Base-by-base conservation (phyloP, 139 green algal genomes). In the Parachlorella kessleri region DNA sequence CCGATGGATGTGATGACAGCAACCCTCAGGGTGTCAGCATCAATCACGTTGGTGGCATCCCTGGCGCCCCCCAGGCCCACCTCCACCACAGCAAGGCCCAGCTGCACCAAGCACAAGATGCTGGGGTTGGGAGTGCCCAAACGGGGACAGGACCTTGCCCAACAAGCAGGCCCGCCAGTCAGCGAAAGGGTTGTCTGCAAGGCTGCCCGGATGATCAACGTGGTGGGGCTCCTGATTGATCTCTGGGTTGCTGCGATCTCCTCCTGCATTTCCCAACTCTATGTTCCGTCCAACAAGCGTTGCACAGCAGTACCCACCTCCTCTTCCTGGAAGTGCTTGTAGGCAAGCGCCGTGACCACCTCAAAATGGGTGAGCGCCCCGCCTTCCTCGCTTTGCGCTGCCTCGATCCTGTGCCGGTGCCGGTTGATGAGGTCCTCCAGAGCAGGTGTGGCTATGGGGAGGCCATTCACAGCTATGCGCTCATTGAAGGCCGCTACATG, bases 31-130 rank as follows among this genome's bases (percentile, higher is more conserved):
- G 81, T 68, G 3, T 78, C 67, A 4, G 63, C 6, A 1, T 55
- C 48, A 39, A 96, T 90, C 32, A 97, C 91, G 72, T 98, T 98
- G 35, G 93, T 98, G 6, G 94, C 94, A 76, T 98, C 94, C 5
- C 84, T 85, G 0, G 77, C 81, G 6, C 93, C 94, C 3, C 94
- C 94, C 30, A 98, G 80, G 1, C 94, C 94, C 35, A 92, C 91
- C 84, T 98, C 94, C 10, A 98, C 76, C 8, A 98, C 91, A 2
- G 89, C 93, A 4, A 94, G 30, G 78, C 96, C 89, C 36, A 94
- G 14, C 48, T 59, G 42, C 55, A 69, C 21, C n/a, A n/a, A n/a
- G n/a, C n/a, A n/a, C n/a, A n/a, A n/a, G n/a, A n/a, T n/a, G n/a
- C n/a, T n/a, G n/a, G n/a, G n/a, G n/a, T n/a, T n/a, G n/a, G n/a